Evolutionary conservation across 768 basidiomycete species (phyloP).

Genomic region (Mycena filopes): DNA sequence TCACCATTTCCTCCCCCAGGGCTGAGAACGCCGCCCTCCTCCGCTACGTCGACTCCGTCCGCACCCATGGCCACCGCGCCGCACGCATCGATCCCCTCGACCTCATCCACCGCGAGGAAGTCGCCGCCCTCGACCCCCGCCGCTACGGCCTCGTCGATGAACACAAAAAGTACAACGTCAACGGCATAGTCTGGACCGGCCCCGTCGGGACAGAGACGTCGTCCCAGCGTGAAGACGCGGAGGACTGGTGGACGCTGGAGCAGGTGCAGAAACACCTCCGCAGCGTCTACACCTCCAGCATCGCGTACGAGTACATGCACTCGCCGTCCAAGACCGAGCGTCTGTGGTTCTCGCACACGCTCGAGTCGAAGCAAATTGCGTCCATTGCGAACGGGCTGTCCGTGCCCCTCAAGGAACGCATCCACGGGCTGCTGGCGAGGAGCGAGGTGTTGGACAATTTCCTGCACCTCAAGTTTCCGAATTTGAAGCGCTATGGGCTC

Average conservation of each 20-base stretch:
- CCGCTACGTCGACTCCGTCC: conserved; percentile 89
- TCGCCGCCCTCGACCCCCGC: conserved; percentile 75
- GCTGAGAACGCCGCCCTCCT: conserved; percentile 79
- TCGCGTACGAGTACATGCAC: conserved; percentile 95
- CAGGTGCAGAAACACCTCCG: conserved; percentile 79
- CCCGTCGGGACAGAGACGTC: conserved; percentile 51
- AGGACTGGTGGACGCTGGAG: conserved; percentile 71
- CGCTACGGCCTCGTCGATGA: conserved; percentile 79
- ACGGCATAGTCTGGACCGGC: conserved; percentile 85
- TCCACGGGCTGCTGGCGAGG: conserved; percentile 73
- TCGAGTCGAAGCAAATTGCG: conserved; percentile 70
- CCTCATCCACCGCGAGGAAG: conserved; percentile 84
- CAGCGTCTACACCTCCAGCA: conserved; percentile 81
- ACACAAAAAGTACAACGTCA: conserved; percentile 68
- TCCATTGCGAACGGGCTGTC: conserved; percentile 46
- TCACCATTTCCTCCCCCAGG: conserved; percentile 51
- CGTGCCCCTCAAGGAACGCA: conserved; percentile 58
- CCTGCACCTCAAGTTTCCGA: conserved; percentile 89
- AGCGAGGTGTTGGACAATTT: conserved; percentile 90
- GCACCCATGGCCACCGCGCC: conserved; percentile 87
- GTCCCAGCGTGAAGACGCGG: conserved; percentile 39
- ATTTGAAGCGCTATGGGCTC: conserved; percentile 86
- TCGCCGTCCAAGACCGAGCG: conserved; percentile 87
- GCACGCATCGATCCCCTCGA: conserved; percentile 90
- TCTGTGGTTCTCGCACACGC: conserved; percentile 81